These are phyloP conservation scores for Venturia nashicola DNA, from an alignment of 2,329 filamentous ascomycete species.

Conservation along the genomic window DNA sequence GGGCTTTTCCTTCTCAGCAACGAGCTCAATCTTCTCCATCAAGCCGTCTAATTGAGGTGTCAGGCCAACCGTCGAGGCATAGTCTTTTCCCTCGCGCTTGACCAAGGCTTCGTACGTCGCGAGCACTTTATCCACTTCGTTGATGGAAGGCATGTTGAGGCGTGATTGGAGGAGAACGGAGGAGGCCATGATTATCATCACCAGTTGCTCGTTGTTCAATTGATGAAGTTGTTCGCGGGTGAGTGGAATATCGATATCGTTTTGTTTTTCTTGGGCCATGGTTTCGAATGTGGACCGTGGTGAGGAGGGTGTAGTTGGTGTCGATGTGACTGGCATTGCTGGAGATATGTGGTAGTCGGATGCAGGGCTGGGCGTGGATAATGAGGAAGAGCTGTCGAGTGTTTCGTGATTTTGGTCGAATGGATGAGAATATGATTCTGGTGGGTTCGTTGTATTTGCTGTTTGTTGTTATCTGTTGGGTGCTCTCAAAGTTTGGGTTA, in stretches of 20 bases:
- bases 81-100: neutral
- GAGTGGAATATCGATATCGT: neutral
- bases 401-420: neutral
- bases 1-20: neutral
- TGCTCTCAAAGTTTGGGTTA: neutral
- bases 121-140: neutral
- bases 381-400: neutral
- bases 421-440: neutral
- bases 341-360: neutral
- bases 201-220: neutral
- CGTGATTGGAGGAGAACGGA: slow-evolving; percentile 3
- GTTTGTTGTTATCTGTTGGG: neutral
- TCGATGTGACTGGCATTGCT: neutral
- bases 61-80: neutral
- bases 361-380: neutral
- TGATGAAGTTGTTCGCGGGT: neutral
- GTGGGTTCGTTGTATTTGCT: neutral
- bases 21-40: neutral
- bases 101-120: neutral
- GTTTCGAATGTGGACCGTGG: neutral
- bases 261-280: neutral
- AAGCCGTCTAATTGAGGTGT: neutral
- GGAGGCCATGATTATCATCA: neutral
- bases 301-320: neutral
- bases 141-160: neutral